Base-by-base conservation (phyloP, 805 yeast genomes). In the Saturnispora silvae region DNA sequence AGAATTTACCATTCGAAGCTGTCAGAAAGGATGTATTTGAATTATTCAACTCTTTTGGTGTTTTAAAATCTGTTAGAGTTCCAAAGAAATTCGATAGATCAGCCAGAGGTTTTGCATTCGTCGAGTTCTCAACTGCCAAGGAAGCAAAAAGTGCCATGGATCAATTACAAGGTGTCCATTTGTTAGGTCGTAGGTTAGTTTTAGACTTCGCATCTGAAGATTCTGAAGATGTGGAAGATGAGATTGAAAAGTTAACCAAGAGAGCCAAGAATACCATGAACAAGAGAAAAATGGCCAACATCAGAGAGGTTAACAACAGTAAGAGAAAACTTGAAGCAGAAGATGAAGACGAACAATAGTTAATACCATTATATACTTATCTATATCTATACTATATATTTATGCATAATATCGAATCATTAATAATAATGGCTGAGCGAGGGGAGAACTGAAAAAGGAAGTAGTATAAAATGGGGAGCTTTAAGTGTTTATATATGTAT, bases 61-160 rank as follows among this genome's bases (percentile, higher is more conserved):
- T 83, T 60, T 67, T 92, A 52, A 84, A 87, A 52, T 82, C 96
- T 2, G 96, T 87, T 30, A 77, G 98, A 54, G 89, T 92, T 34
- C 98, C 98, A 23, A 81, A 82, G 73, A 92, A 92, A 58, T 87
- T 89, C 64, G 94, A 92, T 68, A 82, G 81, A 54, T 72, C 85
- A 26, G 94, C 96, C 10, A 77, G 98, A 56, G 98, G 98, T 56
- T 92, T 92, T 66, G 98, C 97, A 0, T 92, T 92, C 58, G 95
- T 94, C 32, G 98, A 92, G 61, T 92, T 81, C 54, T 65, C 81
- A 9, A 64, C 92, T 28, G 70, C 83, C 17, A 77, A 84, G 57
- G 98, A 92, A 59, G 96, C 98, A 1, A 95, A 81, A 55, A 75
- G 68, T 53, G 98, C 97, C 11, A 81, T 92, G 89, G 78, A 80